phyloP scores from a whole-genome alignment of 257 asterid genomes.

The Solanum virginianum region DNA sequence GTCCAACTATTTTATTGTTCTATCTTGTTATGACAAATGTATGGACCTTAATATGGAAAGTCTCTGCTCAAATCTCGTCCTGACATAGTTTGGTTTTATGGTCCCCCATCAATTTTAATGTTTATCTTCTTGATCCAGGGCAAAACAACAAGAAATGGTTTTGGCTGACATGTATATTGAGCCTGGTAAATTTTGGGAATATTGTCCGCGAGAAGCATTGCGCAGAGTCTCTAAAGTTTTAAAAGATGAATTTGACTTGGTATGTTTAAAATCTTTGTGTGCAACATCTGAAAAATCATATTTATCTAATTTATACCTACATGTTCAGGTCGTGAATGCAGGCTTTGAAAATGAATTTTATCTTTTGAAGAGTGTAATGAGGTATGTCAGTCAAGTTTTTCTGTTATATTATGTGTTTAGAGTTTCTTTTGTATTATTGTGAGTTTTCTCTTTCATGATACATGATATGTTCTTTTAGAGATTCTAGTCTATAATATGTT shows the following conservation, averaged over 20 bases:
- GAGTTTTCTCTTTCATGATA: slow-evolving; percentile 17
- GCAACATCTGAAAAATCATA: background rate
- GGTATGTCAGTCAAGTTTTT: slow-evolving; percentile 27
- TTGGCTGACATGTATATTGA: slow-evolving; percentile 74
- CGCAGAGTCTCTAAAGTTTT: slow-evolving; percentile 58
- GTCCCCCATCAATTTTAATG: background rate
- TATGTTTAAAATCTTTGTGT: slow-evolving; percentile 12
- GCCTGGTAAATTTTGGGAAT: slow-evolving; percentile 85
- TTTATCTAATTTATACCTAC: slow-evolving; percentile 10
- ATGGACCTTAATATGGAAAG: background rate
- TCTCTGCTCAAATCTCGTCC: background rate
- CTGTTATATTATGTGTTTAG: background rate
- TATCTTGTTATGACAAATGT: background rate
- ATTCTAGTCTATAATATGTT: background rate
- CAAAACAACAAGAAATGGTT: slow-evolving; percentile 85
- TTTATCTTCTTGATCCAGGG: slow-evolving; percentile 38
- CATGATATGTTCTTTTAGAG: background rate
- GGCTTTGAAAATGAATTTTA: slow-evolving; percentile 89
- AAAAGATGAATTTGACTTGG: slow-evolving; percentile 81
- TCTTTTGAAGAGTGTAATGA: slow-evolving; percentile 42
- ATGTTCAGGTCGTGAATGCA: slow-evolving; percentile 70
- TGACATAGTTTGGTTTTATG: background rate
- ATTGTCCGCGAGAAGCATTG: slow-evolving; percentile 83
- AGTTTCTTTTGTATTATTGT: slow-evolving; percentile 1
- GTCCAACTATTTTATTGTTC: background rate